These are phyloP conservation scores for Yarrowia deformans DNA, from an alignment of 805 yeast species.

Conservation along the genomic window DNA sequence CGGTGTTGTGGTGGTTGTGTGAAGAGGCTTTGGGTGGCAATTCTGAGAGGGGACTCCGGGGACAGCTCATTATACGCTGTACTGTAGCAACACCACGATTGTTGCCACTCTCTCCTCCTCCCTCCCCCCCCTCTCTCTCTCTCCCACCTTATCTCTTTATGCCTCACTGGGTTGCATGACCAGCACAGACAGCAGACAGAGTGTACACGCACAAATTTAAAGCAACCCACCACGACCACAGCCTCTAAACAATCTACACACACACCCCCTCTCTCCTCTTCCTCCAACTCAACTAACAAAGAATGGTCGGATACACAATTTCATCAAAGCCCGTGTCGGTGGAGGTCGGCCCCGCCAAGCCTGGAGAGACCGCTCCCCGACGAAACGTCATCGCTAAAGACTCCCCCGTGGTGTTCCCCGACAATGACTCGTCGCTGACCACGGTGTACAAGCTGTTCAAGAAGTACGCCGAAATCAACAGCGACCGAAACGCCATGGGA, in stretches of 20 bases:
- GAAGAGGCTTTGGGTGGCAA: too few species aligned
- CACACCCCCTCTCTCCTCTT: too few species aligned
- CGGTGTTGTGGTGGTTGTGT: too few species aligned
- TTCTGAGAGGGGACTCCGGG: too few species aligned
- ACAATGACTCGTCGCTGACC: conserved; percentile 61
- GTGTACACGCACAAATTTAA: neutral
- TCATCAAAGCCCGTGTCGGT: conserved; percentile 45
- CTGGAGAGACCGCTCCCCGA: conserved; percentile 51
- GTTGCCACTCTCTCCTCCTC: neutral
- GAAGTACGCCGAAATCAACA: conserved; percentile 67
- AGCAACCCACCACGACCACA: neutral
- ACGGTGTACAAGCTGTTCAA: conserved; percentile 74
- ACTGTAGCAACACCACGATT: too few species aligned
- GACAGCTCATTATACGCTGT: too few species aligned
- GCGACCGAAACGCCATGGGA: conserved; percentile 66
- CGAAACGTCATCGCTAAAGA: conserved; percentile 49
- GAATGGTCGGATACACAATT: conserved; percentile 33
- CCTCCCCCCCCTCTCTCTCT: neutral
- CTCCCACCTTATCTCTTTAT: conserved; percentile 23
- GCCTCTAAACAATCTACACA: neutral
- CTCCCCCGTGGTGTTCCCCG: conserved; percentile 64
- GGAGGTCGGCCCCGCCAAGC: conserved; percentile 49
- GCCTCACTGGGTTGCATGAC: conserved; percentile 15
- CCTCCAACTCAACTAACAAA: neutral
- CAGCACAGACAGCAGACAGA: too few species aligned